These are phyloP conservation scores for Cyberlindnera misumaiensis DNA, from an alignment of 805 yeast genomes.

Conservation along the genomic window DNA sequence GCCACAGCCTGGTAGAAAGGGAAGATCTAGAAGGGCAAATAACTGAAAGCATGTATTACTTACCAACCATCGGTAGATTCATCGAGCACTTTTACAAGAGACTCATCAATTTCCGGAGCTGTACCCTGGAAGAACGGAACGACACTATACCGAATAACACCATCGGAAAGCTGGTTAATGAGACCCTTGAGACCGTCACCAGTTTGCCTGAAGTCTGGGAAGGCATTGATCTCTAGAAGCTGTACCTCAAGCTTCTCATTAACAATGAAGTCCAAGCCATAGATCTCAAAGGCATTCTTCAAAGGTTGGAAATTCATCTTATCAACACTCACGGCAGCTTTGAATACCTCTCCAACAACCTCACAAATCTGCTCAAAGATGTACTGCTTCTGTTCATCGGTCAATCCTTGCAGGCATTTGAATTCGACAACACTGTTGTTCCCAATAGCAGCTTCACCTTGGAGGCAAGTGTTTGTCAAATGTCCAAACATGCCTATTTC, in stretches of 20 bases:
- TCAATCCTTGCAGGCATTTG: conserved; percentile 42
- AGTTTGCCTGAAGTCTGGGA: conserved; percentile 95
- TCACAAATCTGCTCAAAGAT: conserved; percentile 52
- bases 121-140: conserved; percentile 36
- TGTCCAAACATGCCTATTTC: conserved; percentile 47
- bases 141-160: conserved; percentile 42
- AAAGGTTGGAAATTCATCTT: conserved; percentile 81
- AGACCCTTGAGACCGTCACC: conserved; percentile 66
- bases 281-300: conserved; percentile 75
- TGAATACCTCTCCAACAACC: conserved; percentile 63
- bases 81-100: conserved; percentile 35
- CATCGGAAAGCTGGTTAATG: conserved; percentile 60
- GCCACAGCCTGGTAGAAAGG: conserved; percentile 13
- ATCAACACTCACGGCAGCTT: conserved; percentile 77
- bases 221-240: conserved; percentile 82
- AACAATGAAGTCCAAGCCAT: conserved; percentile 84
- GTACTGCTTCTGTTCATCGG: conserved; percentile 27
- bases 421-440: conserved; percentile 55
- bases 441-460: conserved; percentile 39
- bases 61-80: conserved; percentile 30
- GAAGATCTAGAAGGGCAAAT: conserved; percentile 12
- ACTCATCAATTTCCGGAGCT: conserved; percentile 6
- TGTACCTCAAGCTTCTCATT: conserved; percentile 46
- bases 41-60: not conserved
- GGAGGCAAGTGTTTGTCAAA: conserved; percentile 90